phyloP scores from a whole-genome alignment of 106 monocot genomes.

The Xerophyta viscosa region DNA sequence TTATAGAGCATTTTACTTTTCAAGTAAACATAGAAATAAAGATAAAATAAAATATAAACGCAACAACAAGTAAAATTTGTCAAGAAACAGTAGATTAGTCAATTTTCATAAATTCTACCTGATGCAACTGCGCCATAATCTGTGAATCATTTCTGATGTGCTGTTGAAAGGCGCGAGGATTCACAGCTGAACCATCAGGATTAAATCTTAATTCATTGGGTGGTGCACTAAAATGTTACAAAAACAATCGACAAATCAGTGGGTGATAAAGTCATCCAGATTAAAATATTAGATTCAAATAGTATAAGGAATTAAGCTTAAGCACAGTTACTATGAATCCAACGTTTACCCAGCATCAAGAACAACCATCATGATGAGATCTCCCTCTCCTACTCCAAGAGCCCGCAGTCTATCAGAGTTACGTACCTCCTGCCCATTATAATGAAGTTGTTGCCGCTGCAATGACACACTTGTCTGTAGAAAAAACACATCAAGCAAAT shows the following conservation, averaged over 20 bases:
- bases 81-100: too few relatives aligned
- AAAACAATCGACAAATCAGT: too few relatives aligned
- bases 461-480: slow-evolving; percentile 55
- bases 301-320: too few relatives aligned
- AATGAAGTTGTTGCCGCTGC: slow-evolving; percentile 56
- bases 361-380: slow-evolving; percentile 64
- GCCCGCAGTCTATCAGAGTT: slow-evolving; percentile 49
- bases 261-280: too few relatives aligned
- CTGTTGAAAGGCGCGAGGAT: slow-evolving; percentile 78
- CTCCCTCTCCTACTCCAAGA: slow-evolving; percentile 68
- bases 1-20: too few relatives aligned
- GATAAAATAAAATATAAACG: too few relatives aligned
- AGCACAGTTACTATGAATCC: too few relatives aligned
- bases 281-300: too few relatives aligned
- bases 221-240: slow-evolving; percentile 54
- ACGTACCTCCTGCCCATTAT: slow-evolving; percentile 60
- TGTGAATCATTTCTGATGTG: slow-evolving; percentile 61
- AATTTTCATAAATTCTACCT: slow-evolving; percentile 25
- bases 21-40: too few relatives aligned
- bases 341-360: background rate
- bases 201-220: slow-evolving; percentile 55
- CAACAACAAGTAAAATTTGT: background rate
- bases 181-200: slow-evolving; percentile 80
- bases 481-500: slow-evolving; percentile 3
- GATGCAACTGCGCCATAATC: slow-evolving; percentile 67